phyloP scores from a whole-genome alignment of 495 filamentous ascomycete genomes.

The Hypoxylon lenormandii region DNA sequence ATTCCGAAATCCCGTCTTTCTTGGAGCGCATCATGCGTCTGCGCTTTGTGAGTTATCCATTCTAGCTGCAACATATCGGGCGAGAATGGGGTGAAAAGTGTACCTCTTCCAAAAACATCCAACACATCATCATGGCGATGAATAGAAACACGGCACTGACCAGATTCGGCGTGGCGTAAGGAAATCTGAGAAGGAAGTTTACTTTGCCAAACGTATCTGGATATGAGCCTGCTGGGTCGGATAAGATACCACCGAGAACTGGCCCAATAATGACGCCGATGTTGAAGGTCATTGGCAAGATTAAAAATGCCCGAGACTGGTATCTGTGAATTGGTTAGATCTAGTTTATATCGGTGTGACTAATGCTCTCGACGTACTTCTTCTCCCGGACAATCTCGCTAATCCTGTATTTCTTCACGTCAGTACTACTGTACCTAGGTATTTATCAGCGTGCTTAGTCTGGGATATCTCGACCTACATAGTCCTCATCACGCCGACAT shows the following conservation, averaged over 20 bases:
- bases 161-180: conserved; percentile 81
- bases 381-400: conserved; percentile 81
- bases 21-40: conserved; percentile 65
- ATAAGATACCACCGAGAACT: conserved; percentile 77
- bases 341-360: neutral
- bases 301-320: conserved; percentile 74
- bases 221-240: conserved; percentile 78
- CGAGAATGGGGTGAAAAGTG: neutral
- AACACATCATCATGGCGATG: conserved; percentile 66
- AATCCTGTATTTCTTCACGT: conserved; percentile 59
- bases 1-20: conserved; percentile 65
- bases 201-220: conserved; percentile 76
- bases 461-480: conserved; percentile 61
- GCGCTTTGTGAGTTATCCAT: conserved; percentile 36
- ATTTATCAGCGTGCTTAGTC: neutral
- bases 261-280: conserved; percentile 82
- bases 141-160: conserved; percentile 75
- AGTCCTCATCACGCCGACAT: conserved; percentile 82
- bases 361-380: conserved; percentile 47
- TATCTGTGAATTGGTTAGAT: conserved; percentile 51
- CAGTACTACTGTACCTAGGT: conserved; percentile 21
- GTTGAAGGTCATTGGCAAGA: conserved; percentile 82
- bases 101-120: conserved; percentile 78
- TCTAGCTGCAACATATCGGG: neutral
- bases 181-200: conserved; percentile 73